These are phyloP conservation scores for Blastocystis sp. DNA, from an alignment of 352 stramenopile species.

Conservation along the genomic window DNA sequence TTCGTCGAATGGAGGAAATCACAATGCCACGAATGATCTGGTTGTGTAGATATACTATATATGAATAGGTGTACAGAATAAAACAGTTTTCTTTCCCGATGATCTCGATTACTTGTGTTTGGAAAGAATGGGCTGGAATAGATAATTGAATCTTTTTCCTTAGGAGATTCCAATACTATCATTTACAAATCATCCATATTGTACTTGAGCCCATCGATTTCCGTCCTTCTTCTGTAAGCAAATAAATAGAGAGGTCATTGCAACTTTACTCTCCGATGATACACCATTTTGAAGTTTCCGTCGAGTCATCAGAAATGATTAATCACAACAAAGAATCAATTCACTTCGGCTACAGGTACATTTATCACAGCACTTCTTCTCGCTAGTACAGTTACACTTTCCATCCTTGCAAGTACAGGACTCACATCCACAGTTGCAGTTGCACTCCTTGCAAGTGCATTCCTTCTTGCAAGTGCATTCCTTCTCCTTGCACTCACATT, in stretches of 20 bases:
- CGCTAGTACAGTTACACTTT: not conserved
- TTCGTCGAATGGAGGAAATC: not conserved
- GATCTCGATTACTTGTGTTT: not conserved
- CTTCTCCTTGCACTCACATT: not conserved
- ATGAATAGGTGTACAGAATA: not conserved
- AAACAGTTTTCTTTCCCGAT: constrained; percentile 39
- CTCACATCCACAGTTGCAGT: not conserved
- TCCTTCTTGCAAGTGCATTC: not conserved
- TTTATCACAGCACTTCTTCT: not conserved
- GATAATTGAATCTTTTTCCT: not conserved
- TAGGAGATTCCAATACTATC: constrained; percentile 39
- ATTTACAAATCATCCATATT: not conserved
- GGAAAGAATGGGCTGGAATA: not conserved
- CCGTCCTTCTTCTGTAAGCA: not conserved
- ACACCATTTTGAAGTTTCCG: not conserved
- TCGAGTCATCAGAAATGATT: not conserved
- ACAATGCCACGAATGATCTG: not conserved
- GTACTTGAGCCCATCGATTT: constrained; percentile 19
- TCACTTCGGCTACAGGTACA: not conserved
- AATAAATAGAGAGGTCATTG: not conserved
- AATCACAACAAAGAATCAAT: not conserved
- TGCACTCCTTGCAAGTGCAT: too few relatives aligned
- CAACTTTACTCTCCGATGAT: not conserved
- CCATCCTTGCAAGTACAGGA: not conserved
- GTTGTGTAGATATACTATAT: constrained; percentile 31